phyloP scores from a whole-genome alignment of 768 basidiomycete genomes.

The Phlebiopsis flavidoalba region DNA sequence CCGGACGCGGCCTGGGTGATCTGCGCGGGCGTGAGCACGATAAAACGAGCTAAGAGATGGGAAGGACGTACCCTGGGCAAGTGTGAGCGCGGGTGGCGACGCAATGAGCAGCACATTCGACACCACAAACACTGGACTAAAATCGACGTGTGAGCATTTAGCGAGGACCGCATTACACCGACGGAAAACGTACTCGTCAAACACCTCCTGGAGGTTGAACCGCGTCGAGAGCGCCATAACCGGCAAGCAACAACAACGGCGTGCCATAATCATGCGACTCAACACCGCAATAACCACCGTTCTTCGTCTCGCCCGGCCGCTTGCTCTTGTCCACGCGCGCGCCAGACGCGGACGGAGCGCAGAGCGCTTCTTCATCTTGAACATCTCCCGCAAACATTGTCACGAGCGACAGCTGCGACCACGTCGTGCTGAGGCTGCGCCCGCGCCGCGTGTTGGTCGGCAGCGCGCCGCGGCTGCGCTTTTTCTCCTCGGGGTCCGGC shows the following conservation, averaged over 20 bases:
- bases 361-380: constrained; percentile 29
- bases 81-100: constrained; percentile 75
- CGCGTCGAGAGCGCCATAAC: constrained; percentile 59
- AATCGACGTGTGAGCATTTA: neutral
- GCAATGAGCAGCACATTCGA: constrained; percentile 78
- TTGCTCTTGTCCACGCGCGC: constrained; percentile 13
- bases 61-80: constrained; percentile 46
- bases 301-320: constrained; percentile 65
- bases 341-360: constrained; percentile 2
- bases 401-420: constrained; percentile 31
- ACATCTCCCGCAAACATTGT: constrained; percentile 39
- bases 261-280: constrained; percentile 84
- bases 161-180: neutral
- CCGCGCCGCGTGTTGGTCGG: constrained; percentile 12
- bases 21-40: constrained; percentile 31
- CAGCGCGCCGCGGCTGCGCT: constrained; percentile 4
- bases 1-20: constrained; percentile 84
- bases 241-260: constrained; percentile 67
- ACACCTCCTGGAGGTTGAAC: constrained; percentile 55
- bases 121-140: constrained; percentile 82
- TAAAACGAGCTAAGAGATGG: too few relatives aligned
- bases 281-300: constrained; percentile 83
- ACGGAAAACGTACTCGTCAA: constrained; percentile 63
- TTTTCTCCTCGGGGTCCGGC: constrained; percentile 18
- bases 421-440: constrained; percentile 18